These are phyloP conservation scores for apple (Malus domestica) DNA, from an alignment of 306 rosid species.

Conservation along the genomic window ASM211411v1 NC_041799.1:42622501-42623000, in stretches of 20 bases:
- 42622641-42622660: neutral
- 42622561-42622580: conserved; percentile 77
- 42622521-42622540: neutral
- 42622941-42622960: too few relatives aligned
- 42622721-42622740: neutral
- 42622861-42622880: neutral
- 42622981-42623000: too few relatives aligned
- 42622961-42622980: too few relatives aligned
- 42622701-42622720: neutral
- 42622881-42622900: neutral
- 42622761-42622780: neutral
- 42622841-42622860: too few relatives aligned
- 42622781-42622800: neutral
- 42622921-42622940: too few relatives aligned
- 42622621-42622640: neutral
- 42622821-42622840: too few relatives aligned
- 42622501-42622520: too few relatives aligned
- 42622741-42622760: neutral
- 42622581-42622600: conserved; percentile 69
- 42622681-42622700: neutral
- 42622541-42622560: conserved; percentile 77
- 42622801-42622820: neutral
- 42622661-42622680: neutral
- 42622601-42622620: conserved; percentile 55
- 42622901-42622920: neutral